Evolutionary conservation across 768 basidiomycete genomes (phyloP), one percentile per base, ranked within the genome.

Genomic region (Termitomyces titanicus): DNA sequence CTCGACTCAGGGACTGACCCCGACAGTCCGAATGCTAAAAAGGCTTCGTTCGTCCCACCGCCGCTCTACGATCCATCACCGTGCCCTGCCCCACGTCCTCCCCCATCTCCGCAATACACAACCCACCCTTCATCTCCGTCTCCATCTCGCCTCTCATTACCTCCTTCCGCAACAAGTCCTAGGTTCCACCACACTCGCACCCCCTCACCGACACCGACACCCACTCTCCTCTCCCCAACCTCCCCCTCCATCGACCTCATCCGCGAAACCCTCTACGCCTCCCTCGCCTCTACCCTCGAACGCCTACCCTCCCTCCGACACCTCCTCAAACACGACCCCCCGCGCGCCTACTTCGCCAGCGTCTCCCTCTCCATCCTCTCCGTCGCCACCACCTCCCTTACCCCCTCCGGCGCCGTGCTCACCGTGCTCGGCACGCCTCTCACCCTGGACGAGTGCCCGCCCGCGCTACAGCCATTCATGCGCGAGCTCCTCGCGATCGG

Each of bases 221-320:
- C 38, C 38, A 39, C 18, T 13, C 18, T 38, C 31, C 70, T 81
- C 24, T 61, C 76, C 0, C 73, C 76, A 15, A 72, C 79, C 20
- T 81, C 88, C 0, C 80, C 82, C 4, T 85, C 83, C 0, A 86
- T 94, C 59, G 81, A 85, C 52, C 76, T 88, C 64, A 93, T 94
- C 56, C 87, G 92, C 25, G 91, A 94, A 69, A 92, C 92, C 0
- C 79, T 94, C 17, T 94, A 93, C 68, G 89, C 92, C 0, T 81
- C 89, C 2, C 76, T 94, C 3, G 90, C 79, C 0, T 89, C 90
- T 58, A 83, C 80, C 0, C 76, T 93, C 43, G 79, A 84, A 47
- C 72, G 73, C 4, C 78, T 75, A 12, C 77, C 80, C 0, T 72
- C 77, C 3, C 77, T 94, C 6, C 79, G 80, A 3, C 54, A 63